These are phyloP conservation scores for Lichtheimia corymbifera DNA, from an alignment of 371 early-diverging fungal species.

Conservation along the genomic window DNA sequence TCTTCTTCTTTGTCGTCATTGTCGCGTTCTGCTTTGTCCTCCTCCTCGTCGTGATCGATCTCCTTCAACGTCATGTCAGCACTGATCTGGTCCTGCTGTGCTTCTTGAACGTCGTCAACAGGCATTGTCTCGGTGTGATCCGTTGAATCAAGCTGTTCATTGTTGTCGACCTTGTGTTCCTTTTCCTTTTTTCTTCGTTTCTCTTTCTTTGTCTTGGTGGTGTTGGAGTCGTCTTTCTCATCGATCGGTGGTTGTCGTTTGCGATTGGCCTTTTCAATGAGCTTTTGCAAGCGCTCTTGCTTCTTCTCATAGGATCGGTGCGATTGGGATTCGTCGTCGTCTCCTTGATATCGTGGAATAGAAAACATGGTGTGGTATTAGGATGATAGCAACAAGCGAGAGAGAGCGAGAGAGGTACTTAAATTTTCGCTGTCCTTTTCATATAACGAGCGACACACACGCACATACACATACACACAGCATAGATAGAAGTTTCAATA, in stretches of 20 bases:
- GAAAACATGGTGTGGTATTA: constrained; percentile 15
- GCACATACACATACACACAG: too few relatives aligned
- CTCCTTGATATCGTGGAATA: constrained; percentile 20
- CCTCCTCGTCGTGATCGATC: not conserved
- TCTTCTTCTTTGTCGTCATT: constrained; percentile 21
- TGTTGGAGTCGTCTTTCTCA: not conserved
- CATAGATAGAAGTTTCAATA: too few relatives aligned
- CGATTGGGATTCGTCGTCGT: constrained; percentile 9
- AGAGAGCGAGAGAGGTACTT: not conserved
- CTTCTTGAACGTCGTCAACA: not conserved
- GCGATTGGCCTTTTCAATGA: constrained; percentile 11
- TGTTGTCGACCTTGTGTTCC: not conserved
- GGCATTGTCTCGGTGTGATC: not conserved
- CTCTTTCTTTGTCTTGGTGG: constrained; percentile 2
- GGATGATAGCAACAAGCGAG: not conserved
- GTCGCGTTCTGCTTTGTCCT: constrained; percentile 11
- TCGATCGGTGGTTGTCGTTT: constrained; percentile 15
- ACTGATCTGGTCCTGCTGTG: not conserved
- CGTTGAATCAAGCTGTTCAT: not conserved
- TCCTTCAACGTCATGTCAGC: not conserved
- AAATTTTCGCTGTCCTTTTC: not conserved
- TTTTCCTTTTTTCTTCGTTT: constrained; percentile 7
- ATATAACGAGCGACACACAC: too few relatives aligned
- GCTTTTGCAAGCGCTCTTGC: constrained; percentile 12
- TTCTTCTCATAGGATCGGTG: constrained; percentile 18